These are phyloP conservation scores for Cephaloascus fragrans DNA, from an alignment of 805 yeast genomes.

Conservation along the genomic window DNA sequence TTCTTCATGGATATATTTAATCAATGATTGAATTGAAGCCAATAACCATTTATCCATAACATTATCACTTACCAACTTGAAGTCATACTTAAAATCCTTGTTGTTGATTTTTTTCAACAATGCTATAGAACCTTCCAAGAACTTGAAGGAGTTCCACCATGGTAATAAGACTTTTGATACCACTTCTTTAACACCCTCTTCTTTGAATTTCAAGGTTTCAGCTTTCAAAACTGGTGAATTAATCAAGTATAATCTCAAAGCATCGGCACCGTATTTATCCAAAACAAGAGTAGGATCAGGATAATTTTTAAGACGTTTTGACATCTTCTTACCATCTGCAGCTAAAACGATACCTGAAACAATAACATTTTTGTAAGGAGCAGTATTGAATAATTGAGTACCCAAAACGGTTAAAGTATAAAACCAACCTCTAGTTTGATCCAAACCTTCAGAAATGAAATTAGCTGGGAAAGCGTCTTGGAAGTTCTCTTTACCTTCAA, in stretches of 20 bases:
- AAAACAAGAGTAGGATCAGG: conserved; percentile 87
- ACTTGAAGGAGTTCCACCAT: conserved; percentile 97
- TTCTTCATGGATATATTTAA: conserved; percentile 78
- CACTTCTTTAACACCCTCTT: conserved; percentile 98
- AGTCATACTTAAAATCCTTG: conserved; percentile 65
- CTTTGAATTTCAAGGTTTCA: conserved; percentile 93
- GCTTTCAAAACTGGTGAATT: conserved; percentile 97
- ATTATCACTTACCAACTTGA: conserved; percentile 55
- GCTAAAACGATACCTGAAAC: conserved; percentile 96
- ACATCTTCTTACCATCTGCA: conserved; percentile 98
- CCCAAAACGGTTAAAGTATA: conserved; percentile 94
- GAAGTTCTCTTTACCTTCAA: conserved; percentile 72
- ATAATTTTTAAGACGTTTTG: conserved; percentile 93
- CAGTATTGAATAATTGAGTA: conserved; percentile 83
- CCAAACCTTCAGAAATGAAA: conserved; percentile 97
- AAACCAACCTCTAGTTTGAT: conserved; percentile 99
- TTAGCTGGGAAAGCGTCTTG: conserved; percentile 84
- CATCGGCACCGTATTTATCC: conserved; percentile 94
- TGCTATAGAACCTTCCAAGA: conserved; percentile 90
- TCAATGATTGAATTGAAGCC: conserved; percentile 91
- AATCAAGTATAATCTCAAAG: conserved; percentile 88
- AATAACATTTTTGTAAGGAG: conserved; percentile 92
- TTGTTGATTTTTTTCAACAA: conserved; percentile 68
- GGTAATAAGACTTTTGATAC: conserved; percentile 93
- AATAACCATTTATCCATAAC: conserved; percentile 97